Percentiles rank a stretch among this genome's conserved stretches.
phyloP scores from a whole-genome alignment of 352 stramenopile genomes.

The Globisporangium nodosum region DNA sequence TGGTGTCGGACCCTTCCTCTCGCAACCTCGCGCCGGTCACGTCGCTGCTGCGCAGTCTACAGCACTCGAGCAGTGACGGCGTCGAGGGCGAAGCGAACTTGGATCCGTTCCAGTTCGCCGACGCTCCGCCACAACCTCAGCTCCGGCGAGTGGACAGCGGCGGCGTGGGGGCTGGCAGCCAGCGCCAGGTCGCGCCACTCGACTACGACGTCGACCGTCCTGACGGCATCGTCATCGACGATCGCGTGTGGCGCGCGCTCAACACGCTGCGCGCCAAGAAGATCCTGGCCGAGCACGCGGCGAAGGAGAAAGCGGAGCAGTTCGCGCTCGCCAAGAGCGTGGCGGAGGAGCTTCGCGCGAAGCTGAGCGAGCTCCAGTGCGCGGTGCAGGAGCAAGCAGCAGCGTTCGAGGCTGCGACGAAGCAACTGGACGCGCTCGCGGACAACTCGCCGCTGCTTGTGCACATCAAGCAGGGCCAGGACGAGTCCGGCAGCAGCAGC shows the following conservation, averaged over 20 bases:
- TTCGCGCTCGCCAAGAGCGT: conserved; percentile 36
- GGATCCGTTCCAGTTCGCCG: conserved; percentile 69
- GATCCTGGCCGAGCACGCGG: conserved; percentile 47
- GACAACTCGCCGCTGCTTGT: conserved; percentile 82
- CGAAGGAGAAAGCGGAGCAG: conserved; percentile 53
- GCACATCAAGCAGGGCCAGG: conserved; percentile 89
- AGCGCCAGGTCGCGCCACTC: conserved; percentile 50
- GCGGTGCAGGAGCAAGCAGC: conserved; percentile 22
- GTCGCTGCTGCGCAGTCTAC: conserved; percentile 29
- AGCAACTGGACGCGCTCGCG: conserved; percentile 26
- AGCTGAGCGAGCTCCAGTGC: conserved; percentile 36
- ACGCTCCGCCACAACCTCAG: conserved; percentile 24
- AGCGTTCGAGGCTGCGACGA: conserved; percentile 8
- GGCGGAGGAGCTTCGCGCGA: conserved; percentile 46
- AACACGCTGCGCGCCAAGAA: conserved; percentile 62
- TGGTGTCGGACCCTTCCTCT: conserved; percentile 20
- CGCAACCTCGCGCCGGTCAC: conserved; percentile 17
- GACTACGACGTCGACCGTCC: conserved; percentile 67
- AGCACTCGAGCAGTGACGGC: conserved; percentile 18
- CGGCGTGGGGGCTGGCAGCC: not conserved
- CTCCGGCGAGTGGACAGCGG: conserved; percentile 8
- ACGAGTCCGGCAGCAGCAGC: conserved; percentile 65
- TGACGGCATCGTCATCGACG: conserved; percentile 55
- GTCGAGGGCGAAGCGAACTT: conserved; percentile 43
- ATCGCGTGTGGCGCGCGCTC: conserved; percentile 57